Base-by-base conservation (phyloP, 1,284 basidiomycete species). In the Cryptococcus depauperatus region DNA sequence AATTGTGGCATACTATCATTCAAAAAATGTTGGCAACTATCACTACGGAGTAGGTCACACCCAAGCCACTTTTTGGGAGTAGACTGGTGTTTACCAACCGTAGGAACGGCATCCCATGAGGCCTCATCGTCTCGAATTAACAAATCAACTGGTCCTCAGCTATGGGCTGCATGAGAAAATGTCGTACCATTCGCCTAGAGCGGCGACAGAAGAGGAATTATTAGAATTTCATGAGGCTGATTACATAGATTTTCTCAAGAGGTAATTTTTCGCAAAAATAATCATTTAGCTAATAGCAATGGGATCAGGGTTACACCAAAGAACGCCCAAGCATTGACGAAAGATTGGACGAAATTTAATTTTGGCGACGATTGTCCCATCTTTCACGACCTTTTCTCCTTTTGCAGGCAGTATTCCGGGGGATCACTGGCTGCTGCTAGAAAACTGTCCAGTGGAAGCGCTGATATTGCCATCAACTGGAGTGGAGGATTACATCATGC, bases 71-170 rank as follows among this genome's bases (percentile, higher is more conserved):
- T 29, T 28, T 10, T 42, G 37, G 21, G 3, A 11, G 26, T 52
- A 56, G 39, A 54, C 46, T 39, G 16, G 29, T 13, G 3, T n/a
- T 23, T 25, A 35, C 19, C 18, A 27, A 25, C 7, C 19, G 21
- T 64, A 92, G 85, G 90, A 96, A 78, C 78, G 85, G 37, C 93
- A 98, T 74, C 95, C 93, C 3, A 98, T 98, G 93, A 95, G 97
- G 65, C 93, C 93, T 1, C 90, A 96, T 54, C 79, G 95, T 13
- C 73, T 98, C 9, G 92, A 91, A 3, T 71, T 99, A 40, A 97
- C 93, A 6, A 98, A 98, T 60, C 83, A 90, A 5, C 79, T 99
- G 35, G 93, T 98, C 5, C 80, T 95, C 64, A 93, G 91, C 0
- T 99, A 98, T 61, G 93, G 91, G 3, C 74, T 99, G 16, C 91